Base-by-base conservation (phyloP, 106 monocot species). In the Gastrodia elata region DNA sequence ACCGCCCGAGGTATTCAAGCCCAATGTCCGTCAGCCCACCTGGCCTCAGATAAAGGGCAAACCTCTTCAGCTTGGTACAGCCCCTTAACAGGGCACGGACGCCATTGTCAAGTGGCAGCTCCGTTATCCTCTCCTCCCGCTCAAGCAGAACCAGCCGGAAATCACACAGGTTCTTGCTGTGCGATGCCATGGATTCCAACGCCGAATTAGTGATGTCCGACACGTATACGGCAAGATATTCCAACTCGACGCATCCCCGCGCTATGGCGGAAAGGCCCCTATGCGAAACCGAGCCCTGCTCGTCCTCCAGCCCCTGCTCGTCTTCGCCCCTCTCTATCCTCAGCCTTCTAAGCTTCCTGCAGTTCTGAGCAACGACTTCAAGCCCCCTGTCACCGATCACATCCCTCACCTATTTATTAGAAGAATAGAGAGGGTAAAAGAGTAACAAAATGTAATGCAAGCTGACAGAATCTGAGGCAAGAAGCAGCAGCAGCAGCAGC, bases 241-340 rank as follows among this genome's bases (percentile, higher is more conserved):
- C 90, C 64, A 93, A 74, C 70, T 90, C 84, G 10, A 71, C 80
- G 73, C 90, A 97, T 30, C 97, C 97, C 28, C 79, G 76, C 20
- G 97, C 88, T 58, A 97, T 20, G 35, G 84, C 77, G 8, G 77
- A 82, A 36, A 97, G 70, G 52, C 93, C 93, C 61, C 77, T 88
- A 40, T 92, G 97, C 5, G 97, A 82, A 48, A 93, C 93, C 36
- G 80, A 73, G 15, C 97, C 97, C 26, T 97, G 93, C 71, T 90
- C 97, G 77, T 93, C 90, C 81, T 93, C 93, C 58, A 86, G 52
- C 28, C 90, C 90, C 68, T 79, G 86, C 24, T 97, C 97, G 67
- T 93, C 93, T 22, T 88, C 96, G 22, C 92, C 96, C 58, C 92
- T 74, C 68, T 97, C 92, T 80, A 93, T 83, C 77, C 97, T 81